Base-by-base conservation (phyloP, 352 stramenopile species). In the Globisporangium radiosum region DNA sequence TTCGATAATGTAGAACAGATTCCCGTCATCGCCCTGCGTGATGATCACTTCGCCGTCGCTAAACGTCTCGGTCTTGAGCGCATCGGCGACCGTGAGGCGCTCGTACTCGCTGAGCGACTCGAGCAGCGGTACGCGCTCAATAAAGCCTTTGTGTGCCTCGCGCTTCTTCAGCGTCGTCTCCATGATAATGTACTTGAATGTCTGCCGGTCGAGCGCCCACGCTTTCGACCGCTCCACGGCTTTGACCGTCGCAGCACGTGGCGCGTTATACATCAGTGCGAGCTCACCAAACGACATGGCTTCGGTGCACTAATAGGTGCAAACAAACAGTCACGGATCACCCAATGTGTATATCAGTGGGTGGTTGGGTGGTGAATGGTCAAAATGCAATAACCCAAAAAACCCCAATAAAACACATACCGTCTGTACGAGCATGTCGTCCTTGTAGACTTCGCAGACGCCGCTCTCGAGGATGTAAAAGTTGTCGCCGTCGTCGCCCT, bases 241-340 rank as follows among this genome's bases (percentile, higher is more conserved):
- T 64, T 97, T 94, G 52, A 97, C 97, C 11, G 95, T 98, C 33
- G 96, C 97, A 33, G 95, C 93, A 56, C 96, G 92, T 6, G 96
- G 96, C 15, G 88, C 94, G 61, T 98, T 98, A 79, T 99, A 99
- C 89, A 99, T 96, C 33, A 99, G 81, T 10, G 95, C 95, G 38
- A 99, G 72, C 64, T 99, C 97, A 40, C 97, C 97, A 79, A 99
- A 99, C 8, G 90, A 95, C 68, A 91, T 88, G 2, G 83, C 85
- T 38, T 88, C 75, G n/a, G 75, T 87, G 61, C 97, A 88, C 69
- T 92, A 40, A 45, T 7, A 61, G 55, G 2, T 4, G 52, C 55
- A 63, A 4, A 37, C 52, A 54, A 13, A 2, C 8, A 48, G 10
- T 19, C 5, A 14, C 1, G 19, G 1, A 53, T 36, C 57, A 48